These are phyloP conservation scores for Paraurostyla sp. DNA, from an alignment of 73 alveolate genomes.

Conservation along the genomic window DNA sequence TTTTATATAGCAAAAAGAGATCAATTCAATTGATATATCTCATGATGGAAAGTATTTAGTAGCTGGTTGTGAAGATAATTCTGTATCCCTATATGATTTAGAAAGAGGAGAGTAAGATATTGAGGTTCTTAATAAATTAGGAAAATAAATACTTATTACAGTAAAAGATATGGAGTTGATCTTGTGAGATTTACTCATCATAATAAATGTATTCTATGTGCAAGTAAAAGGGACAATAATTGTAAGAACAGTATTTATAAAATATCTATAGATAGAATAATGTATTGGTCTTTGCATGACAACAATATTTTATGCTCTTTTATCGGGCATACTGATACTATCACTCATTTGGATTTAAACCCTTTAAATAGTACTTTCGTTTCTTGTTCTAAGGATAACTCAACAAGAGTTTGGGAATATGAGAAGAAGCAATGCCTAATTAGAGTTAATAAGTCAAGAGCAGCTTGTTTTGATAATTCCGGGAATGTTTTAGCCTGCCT, in stretches of 20 bases:
- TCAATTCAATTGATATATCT: constrained; percentile 78
- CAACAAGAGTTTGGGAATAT: constrained; percentile 91
- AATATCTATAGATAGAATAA: constrained; percentile 74
- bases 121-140: not conserved
- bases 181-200: constrained; percentile 74
- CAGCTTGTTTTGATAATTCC: constrained; percentile 89
- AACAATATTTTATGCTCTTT: constrained; percentile 86
- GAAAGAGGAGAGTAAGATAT: constrained; percentile 62
- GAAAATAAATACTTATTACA: constrained; percentile 66
- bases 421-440: constrained; percentile 80
- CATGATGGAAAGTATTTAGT: constrained; percentile 71
- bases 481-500: constrained; percentile 90
- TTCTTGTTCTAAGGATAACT: constrained; percentile 83
- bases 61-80: constrained; percentile 69
- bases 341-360: constrained; percentile 84
- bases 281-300: constrained; percentile 96
- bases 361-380: constrained; percentile 85
- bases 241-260: not conserved
- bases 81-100: constrained; percentile 67
- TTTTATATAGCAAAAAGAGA: constrained; percentile 52
- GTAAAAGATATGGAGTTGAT: constrained; percentile 76
- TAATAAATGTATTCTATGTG: constrained; percentile 65
- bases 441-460: constrained; percentile 77
- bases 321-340: constrained; percentile 87
- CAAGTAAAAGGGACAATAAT: constrained; percentile 63